Base-by-base conservation (phyloP, 176 grass and related monocot genomes). In the Avena eriantha region DNA sequence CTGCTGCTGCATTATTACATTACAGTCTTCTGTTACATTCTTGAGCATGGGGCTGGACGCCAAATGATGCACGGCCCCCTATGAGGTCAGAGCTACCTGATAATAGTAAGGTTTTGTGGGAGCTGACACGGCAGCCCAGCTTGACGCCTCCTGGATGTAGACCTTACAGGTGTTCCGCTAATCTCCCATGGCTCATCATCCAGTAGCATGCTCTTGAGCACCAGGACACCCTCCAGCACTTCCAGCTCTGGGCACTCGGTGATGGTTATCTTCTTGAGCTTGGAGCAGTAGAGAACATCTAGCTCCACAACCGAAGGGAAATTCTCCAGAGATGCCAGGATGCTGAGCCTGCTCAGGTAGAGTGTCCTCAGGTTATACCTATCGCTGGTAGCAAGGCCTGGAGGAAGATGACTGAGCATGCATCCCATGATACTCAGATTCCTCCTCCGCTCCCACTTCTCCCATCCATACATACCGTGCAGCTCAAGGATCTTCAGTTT, bases 381-480 rank as follows among this genome's bases (percentile, higher is more conserved):
- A 14, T 5, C 4, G 8, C 24, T 76, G 24, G 16, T 53, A 50
- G 48, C 73, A 2, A 76, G 73, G 4, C 73, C 48, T 4, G 73
- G 48, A 2, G 48, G 48, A 17, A 76, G 24, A 54, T 24, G 24
- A 16, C 84, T 79, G 35, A 79, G 12, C 35, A 70, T 86, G 75
- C 76, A 86, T 10, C 34, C 24, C 0, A 5, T 0, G 15, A 86
- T 79, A 0, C 0, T 0, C 35, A 79, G 49, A 16, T 0, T 0
- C 83, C 11, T 73, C 70, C 41, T 90, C 76, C 13, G 39, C 9
- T 66, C 69, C 89, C 84, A 86, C 31, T 67, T 54, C 45, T 79
- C 43, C 89, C 53, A 87, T 19, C 73, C 31, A 41, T 14, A 0
- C 47, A 87, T 35, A 6, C 10, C 39, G 3, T 1, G 0, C 19